Evolutionary conservation across 2,329 filamentous ascomycete species (phyloP).

Genomic region (Penicillium sp.): DNA sequence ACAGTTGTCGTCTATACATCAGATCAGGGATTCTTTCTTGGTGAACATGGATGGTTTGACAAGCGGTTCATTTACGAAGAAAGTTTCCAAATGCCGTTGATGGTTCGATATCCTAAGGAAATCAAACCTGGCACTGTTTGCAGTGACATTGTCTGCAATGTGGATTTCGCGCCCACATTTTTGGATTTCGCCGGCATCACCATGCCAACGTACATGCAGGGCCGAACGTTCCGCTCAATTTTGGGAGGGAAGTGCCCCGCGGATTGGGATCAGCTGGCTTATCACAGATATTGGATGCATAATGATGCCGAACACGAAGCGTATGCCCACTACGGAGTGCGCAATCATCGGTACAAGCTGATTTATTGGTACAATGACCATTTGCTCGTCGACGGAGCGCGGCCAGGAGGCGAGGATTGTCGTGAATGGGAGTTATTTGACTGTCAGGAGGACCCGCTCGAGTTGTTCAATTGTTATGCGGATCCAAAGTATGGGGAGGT

Average conservation of each 20-base stretch:
- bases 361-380: constrained; percentile 59
- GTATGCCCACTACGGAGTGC: constrained; percentile 54
- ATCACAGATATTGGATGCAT: constrained; percentile 60
- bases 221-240: constrained; percentile 45
- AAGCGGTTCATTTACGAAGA: constrained; percentile 62
- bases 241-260: constrained; percentile 41
- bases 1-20: constrained; percentile 57
- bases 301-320: constrained; percentile 52
- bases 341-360: constrained; percentile 55
- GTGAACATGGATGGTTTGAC: constrained; percentile 60
- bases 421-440: constrained; percentile 58
- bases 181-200: constrained; percentile 48
- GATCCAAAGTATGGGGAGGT: constrained; percentile 41
- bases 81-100: constrained; percentile 57
- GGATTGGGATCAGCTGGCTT: constrained; percentile 54
- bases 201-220: constrained; percentile 55
- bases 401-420: constrained; percentile 41
- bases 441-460: constrained; percentile 52
- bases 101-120: constrained; percentile 48
- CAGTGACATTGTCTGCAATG: constrained; percentile 54
- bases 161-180: constrained; percentile 56
- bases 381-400: constrained; percentile 48
- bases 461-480: constrained; percentile 51
- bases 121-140: constrained; percentile 44
- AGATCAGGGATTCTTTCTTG: constrained; percentile 58